Evolutionary conservation across 176 grass and related monocot genomes (phyloP), one percentile per base, ranked within the genome.

Genomic region (Zoysia japonica): DNA sequence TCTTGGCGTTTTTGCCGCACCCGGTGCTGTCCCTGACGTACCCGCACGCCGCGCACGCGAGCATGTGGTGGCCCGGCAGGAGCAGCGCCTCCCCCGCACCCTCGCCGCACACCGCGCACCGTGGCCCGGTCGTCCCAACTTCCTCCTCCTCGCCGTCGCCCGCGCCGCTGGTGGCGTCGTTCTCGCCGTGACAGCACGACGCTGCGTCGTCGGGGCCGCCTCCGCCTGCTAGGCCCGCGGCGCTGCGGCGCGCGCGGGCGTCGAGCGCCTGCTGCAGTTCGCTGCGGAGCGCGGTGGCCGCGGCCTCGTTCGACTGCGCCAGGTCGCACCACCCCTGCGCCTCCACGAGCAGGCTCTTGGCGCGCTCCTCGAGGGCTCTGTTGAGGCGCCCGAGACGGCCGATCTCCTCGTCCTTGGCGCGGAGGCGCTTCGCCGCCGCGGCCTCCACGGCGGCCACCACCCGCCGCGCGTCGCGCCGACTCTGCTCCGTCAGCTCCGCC

Each of bases 21-120:
- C 28, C 28, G 28, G 28, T 28, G 67, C 89, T 89, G 7, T 76
- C 90, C 60, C 90, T 91, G 70, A 65, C 57, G 73, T 70, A 80
- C 16, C 89, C 86, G 75, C 94, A 97, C 47, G 70, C 63, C 57
- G 66, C 71, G 85, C 95, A 94, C 61, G 83, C 82, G 76, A 87
- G 89, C 19, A 97, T 85, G 78, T 97, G 95, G 38, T 90, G 80
- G 70, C 95, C 94, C 45, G 95, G 95, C 70, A 97, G 84, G 13
- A 97, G 19, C 14, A 97, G 82, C 72, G 90, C 92, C 4, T 71
- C 85, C 6, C 89, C 84, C 43, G 55, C 78, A 35, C 79, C 64
- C 8, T 74, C 77, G 45, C 51, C 78, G 83, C 94, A 97, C 20
- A 51, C 44, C 56, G 53, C 63, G 86, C 94, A 57, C 55, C 6